Base-by-base conservation (phyloP, 2,329 filamentous ascomycete genomes). In the Harringtonia lauricola region DNA sequence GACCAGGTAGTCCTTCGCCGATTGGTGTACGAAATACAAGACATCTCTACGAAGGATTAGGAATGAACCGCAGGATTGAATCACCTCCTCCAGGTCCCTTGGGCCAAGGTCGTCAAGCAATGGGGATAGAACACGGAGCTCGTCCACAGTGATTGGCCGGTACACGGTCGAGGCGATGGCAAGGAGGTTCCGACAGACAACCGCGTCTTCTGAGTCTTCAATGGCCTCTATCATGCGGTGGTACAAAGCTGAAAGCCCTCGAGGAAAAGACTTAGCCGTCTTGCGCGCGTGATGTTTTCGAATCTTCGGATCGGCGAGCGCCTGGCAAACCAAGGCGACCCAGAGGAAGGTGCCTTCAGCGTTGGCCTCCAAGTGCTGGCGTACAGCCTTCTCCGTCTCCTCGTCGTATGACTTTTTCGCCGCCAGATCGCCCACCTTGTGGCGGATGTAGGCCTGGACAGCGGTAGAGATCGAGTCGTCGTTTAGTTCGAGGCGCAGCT, bases 301-400 rank as follows among this genome's bases (percentile, higher is more conserved):
- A 66, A 22, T 12, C 17, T 3, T 13, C n/a, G 35, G 7, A 14
- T 22, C 13, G 6, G 19, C 33, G 7, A 47, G 59, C 9, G 55
- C 46, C 49, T 63, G 44, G 44, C 54, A 64, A 10, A 65, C 63
- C 35, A 67, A 56, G 17, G 64, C 59, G 19, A 66, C 65, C 65
- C 63, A 69, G 26, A 70, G 61, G 42, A 68, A 68, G 0, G 64
- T 70, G n/a, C 53, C 58, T 22, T 61, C 46, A 10, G 63, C 59
- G 19, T 67, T 61, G 15, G 35, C 42, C 0, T 29, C 30, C 9
- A 64, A 43, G 47, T 59, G 42, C n/a, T 45, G 14, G 9, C 47
- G 38, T 12, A 61, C 49, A 13, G 36, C 39, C 8, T 50, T 24
- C 39, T 44, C 29, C 8, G 47, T 51, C 12, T 47, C 33, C 3